Base-by-base conservation (phyloP, 192 early-diverging fungal species). In the Entophlyctis luteolus region DNA sequence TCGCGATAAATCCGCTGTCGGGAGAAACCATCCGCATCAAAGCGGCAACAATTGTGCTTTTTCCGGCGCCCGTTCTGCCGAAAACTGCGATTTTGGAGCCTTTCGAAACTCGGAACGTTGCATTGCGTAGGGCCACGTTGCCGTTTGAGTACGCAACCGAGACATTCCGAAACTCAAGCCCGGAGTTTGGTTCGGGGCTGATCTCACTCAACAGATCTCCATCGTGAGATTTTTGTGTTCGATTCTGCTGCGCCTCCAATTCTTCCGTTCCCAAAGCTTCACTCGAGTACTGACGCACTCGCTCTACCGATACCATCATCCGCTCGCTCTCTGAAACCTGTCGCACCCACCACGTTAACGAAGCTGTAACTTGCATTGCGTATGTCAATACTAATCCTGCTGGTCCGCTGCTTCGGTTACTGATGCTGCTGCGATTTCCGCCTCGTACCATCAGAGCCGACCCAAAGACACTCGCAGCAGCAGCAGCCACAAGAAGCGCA, bases 41-140 rank as follows among this genome's bases (percentile, higher is more conserved):
- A 1, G 74, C 76, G 35, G 52, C 60, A 6, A 90, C 67, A 33
- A 89, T 63, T 58, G 79, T 82, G 1, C 79, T 79, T 36, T 87
- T 90, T 2, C 88, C 87, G 20, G 88, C 88, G 2, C 91, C 91
- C 3, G 91, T 91, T 4, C 91, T 77, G 55, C 92, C 92, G n/a
- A 94, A 85, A 16, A 94, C 80, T 18, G 87, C 92, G 55, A 92
- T 75, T 53, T 86, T 88, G 38, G 87, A 85, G 25, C 83, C 81
- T 18, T 72, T 77, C 37, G 78, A 79, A 8, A 92, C 73, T 28
- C 84, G 70, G 53, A 94, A 70, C 25, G 58, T 81, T 20, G 91
- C 70, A 33, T 79, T 67, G 49, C 74, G 68, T 37, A 92, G 67
- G 0, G 83, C 87, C 12, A 48, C 34, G 6, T 59, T 59, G 5